Evolutionary conservation across 345 rosid genomes (phyloP), one percentile per base, ranked within the genome.

Genomic region (rapeseed (Brassica napus)): DNA sequence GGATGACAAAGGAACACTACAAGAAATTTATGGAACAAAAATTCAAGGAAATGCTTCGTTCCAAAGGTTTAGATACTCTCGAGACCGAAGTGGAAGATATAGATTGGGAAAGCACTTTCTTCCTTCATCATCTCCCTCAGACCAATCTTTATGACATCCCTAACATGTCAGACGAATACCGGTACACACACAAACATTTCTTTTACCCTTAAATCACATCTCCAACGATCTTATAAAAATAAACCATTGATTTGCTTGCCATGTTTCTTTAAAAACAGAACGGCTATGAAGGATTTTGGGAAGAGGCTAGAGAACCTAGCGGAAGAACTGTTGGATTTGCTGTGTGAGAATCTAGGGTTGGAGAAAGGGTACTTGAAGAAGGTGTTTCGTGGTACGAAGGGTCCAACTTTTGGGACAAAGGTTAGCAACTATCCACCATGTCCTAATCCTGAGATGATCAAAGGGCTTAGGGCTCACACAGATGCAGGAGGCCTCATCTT

Each of bases 401-500:
- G 96, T 14, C 96, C 98, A 65, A 88, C 80, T 47, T 90, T 95
- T 68, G 98, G 88, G 7, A 93, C 98, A 31, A 95, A 95, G 75
- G 90, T 93, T 35, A 91, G 97, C 84, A 91, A 89, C 85, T 95
- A 95, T 77, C 99, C 98, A 3, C 89, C 97, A 15, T 95, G 99
- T 79, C 98, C 96, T 11, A 91, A 90, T 74, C 99, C 99, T 3
- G 91, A 95, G 69, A 84, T 90, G 32, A 86, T 95, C 81, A 91
- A 88, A 74, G 99, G 99, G 1, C 94, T 95, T 10, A 80, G 99
- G 78, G 97, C 97, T 67, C 99, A 95, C 86, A 94, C 99, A 0
- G 99, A 95, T 68, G 97, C 98, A 0, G 99, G 99, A 34, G 99
- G 99, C 42, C 55, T 95, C 85, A 91, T 93, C 47, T 83, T 95